Base-by-base conservation (phyloP, 805 yeast genomes). In the Ogataea ganodermae region DNA sequence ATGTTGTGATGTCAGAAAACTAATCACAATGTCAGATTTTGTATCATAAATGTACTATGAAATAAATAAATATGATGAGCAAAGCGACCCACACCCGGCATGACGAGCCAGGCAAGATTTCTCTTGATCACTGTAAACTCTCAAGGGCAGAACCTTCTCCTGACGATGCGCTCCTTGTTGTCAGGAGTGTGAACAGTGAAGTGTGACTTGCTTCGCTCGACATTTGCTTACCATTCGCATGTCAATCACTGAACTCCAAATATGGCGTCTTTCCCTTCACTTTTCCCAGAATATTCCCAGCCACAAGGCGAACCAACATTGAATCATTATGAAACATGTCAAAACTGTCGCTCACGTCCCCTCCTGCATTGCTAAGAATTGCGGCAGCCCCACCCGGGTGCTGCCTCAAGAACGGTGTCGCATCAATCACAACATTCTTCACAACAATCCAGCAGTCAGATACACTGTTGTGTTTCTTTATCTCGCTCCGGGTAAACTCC, bases 331-430 rank as follows among this genome's bases (percentile, higher is more conserved):
- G 86, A 44, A 80, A 63, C 79, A 75, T 73, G 35, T 76, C 80
- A 58, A 79, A 81, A 17, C 77, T 79, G 46, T 67, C 73, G 20
- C 84, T 80, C 52, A 86, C 86, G 64, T 87, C 92, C 49, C 71
- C 70, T 32, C 95, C 95, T 28, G 85, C 94, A 57, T 76, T 73
- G 54, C 84, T 90, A 27, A 76, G 62, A 44, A 87, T 74, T 24
- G 85, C 81, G 59, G 83, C 90, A 52, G 80, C 86, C 48, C 95
- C 95, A 65, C 95, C 95, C 24, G 86, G 85, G 62, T 80, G 85
- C 54, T 70, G 66, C 13, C 59, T 51, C 48, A 76, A 60, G 52
- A 79, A 78, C 12, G 68, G 52, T 0, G 81, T 72, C 38, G 71
- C 67, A 56, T 79, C 76, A 47, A 79, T 55, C 3, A 79, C 81